Percentiles rank a stretch among this genome's conserved stretches.
phyloP scores from a whole-genome alignment of 2,329 filamentous ascomycete genomes.

The Fusarium sterilihyphosum region DNA sequence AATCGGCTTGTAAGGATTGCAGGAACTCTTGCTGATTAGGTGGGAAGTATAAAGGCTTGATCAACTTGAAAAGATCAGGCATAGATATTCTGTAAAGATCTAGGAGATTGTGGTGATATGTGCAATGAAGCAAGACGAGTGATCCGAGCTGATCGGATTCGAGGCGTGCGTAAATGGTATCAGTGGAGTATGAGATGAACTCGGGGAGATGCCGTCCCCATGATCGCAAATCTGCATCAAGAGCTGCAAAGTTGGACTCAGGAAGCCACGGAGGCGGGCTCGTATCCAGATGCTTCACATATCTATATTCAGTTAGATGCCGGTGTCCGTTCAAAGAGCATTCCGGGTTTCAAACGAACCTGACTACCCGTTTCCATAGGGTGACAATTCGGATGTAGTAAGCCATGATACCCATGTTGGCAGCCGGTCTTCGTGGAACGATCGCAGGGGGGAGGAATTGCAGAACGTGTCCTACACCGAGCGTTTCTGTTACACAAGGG shows the following conservation, averaged over 20 bases:
- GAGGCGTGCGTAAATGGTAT: slow-evolving; percentile 57
- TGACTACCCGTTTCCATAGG: slow-evolving; percentile 53
- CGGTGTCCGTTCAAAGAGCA: background rate
- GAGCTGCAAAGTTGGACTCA: slow-evolving; percentile 54
- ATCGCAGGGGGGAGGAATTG: slow-evolving; percentile 53
- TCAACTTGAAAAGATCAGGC: slow-evolving; percentile 56
- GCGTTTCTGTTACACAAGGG: slow-evolving; percentile 52
- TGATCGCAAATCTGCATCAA: slow-evolving; percentile 52
- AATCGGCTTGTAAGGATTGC: slow-evolving; percentile 49
- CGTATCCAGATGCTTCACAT: slow-evolving; percentile 54
- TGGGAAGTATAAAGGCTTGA: slow-evolving; percentile 53
- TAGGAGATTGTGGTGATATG: slow-evolving; percentile 57
- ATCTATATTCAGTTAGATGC: slow-evolving; percentile 42
- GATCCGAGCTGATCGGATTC: slow-evolving; percentile 59
- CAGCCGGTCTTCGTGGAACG: slow-evolving; percentile 52
- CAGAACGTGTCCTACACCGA: slow-evolving; percentile 53
- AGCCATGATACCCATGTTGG: slow-evolving; percentile 57
- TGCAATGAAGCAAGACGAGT: slow-evolving; percentile 57
- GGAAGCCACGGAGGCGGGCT: slow-evolving; percentile 54
- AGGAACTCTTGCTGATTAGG: slow-evolving; percentile 51
- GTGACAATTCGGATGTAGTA: slow-evolving; percentile 55
- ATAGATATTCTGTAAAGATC: slow-evolving; percentile 59
- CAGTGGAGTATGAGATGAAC: slow-evolving; percentile 55
- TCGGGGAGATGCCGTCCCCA: slow-evolving; percentile 56
- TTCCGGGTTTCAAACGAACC: slow-evolving; percentile 40